Evolutionary conservation across 441 rosid genomes (phyloP), one percentile per base, ranked within the genome.

Genomic region (Syzygium malaccense): DNA sequence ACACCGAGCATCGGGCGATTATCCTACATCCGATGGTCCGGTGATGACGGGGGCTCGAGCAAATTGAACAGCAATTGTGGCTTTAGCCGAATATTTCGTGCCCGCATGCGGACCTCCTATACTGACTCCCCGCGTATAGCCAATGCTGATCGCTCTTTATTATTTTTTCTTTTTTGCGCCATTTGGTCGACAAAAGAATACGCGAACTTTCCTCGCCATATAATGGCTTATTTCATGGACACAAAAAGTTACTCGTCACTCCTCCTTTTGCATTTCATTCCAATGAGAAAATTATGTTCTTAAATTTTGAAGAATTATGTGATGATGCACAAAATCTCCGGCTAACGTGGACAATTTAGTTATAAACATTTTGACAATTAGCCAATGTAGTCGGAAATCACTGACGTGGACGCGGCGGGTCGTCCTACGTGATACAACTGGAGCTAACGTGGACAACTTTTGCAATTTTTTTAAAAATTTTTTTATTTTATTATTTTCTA

Each of bases 391-490:
- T 5, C 2, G 2, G 0, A 28, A 28, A 28, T 60, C 0, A 2
- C 3, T 25, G 0, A 60, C 14, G 8, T 60, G 8, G n/a, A 45
- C 7, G 9, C 2, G 0, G 8, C 14, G n/a, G 6, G 4, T 60
- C 1, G 0, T 60, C 32, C 2, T 23, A 56, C 4, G 4, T 23
- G 60, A 5, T 56, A 56, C 5, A 8, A 4, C 13, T 7, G n/a
- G 14, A 0, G 3, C 0, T 2, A 15, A 60, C 0, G 1, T 28
- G 2, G 17, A 60, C 3, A 60, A 6, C 14, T 58, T 53, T 60
- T 60, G 8, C 14, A 5, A 60, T 28, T 28, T 60, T 60, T 0
- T 37, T 37, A 3, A 13, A 0, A 45, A 1, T 11, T 10, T 58
- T 26, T 26, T 1, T 28, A 58, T 10, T 11, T 26, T 26, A 26